phyloP scores from a whole-genome alignment of 108 stramenopile species.

The Licmophora abbreviata region DNA sequence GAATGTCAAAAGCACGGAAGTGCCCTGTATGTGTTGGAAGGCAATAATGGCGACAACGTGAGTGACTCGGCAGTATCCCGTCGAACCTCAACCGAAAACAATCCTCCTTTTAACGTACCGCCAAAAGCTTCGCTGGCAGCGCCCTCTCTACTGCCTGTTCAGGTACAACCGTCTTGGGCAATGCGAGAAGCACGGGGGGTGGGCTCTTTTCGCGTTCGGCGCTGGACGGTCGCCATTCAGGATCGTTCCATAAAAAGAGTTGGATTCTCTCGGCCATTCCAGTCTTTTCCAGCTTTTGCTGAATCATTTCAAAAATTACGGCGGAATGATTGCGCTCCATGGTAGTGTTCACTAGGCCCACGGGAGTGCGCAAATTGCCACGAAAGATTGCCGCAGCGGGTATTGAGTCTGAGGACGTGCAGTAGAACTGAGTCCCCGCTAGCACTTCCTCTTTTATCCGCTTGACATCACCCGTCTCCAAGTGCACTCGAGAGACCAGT shows the following conservation, averaged over 20 bases:
- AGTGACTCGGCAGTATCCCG: no score
- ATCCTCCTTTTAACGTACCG: no score
- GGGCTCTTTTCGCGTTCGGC: conserved; percentile 14
- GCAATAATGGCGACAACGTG: no score
- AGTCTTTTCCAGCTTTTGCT: conserved; percentile 20
- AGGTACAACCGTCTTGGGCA: conserved; percentile 38
- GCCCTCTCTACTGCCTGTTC: conserved; percentile 35
- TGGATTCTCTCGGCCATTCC: conserved; percentile 38
- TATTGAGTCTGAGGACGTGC: conserved; percentile 46
- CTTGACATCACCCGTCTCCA: conserved; percentile 32
- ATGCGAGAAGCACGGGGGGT: conserved; percentile 52
- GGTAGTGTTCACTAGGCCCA: not conserved
- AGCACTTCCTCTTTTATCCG: conserved; percentile 44
- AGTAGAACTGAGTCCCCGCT: conserved; percentile 35
- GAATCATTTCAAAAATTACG: conserved; percentile 34
- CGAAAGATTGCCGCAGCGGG: conserved; percentile 61
- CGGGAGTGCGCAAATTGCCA: conserved; percentile 28
- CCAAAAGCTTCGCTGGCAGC: conserved; percentile 10
- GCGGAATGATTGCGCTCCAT: conserved; percentile 9
- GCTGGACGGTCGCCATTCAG: not conserved
- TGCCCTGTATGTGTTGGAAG: no score
- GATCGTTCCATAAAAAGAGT: conserved; percentile 55
- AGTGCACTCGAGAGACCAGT: conserved; percentile 16
- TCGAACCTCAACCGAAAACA: no score
- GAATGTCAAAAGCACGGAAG: conserved; percentile 32